Conservation (phyloP, 768 basidiomycete species). For the Amanita inopinata region DNA sequence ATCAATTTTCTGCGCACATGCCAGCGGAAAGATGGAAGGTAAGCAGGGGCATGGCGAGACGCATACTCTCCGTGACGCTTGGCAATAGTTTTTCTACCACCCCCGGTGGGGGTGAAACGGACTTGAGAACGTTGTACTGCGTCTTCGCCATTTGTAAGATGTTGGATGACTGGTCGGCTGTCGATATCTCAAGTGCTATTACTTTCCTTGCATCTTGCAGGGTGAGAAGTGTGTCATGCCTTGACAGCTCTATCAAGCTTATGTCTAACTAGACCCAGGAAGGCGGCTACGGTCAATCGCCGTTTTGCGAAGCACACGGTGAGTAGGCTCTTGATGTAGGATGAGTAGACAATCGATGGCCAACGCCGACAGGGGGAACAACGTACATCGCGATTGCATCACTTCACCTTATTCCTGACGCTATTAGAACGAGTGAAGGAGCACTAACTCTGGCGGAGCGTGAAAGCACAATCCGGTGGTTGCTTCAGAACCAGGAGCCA, state of each 20-base stretch:
- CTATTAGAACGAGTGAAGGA: conserved; percentile 13
- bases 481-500: conserved; percentile 57
- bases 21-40: conserved; percentile 83
- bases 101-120: conserved; percentile 61
- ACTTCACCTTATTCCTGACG: conserved; percentile 40
- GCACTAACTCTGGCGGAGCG: conserved; percentile 30
- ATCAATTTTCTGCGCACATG: conserved; percentile 56
- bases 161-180: conserved; percentile 69
- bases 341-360: not conserved
- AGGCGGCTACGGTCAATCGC: conserved; percentile 83
- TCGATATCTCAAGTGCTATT: conserved; percentile 53
- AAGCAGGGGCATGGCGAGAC: conserved; percentile 12
- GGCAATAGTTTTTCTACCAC: conserved; percentile 57
- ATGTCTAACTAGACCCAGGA: conserved; percentile 64
- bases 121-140: conserved; percentile 79
- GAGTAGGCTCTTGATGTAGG: conserved; percentile 8
- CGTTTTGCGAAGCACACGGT: conserved; percentile 83
- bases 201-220: conserved; percentile 62
- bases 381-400: conserved; percentile 88
- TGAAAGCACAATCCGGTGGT: conserved; percentile 61
- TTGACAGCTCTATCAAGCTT: conserved; percentile 7
- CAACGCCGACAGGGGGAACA: conserved; percentile 58
- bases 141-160: conserved; percentile 78
- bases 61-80: conserved; percentile 5
- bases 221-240: conserved; percentile 31